Percentiles rank a stretch among this genome's conserved stretches.
These are phyloP conservation scores for Panaeolus cyanescens DNA, from an alignment of 768 basidiomycete genomes.

Conservation along the genomic window DNA sequence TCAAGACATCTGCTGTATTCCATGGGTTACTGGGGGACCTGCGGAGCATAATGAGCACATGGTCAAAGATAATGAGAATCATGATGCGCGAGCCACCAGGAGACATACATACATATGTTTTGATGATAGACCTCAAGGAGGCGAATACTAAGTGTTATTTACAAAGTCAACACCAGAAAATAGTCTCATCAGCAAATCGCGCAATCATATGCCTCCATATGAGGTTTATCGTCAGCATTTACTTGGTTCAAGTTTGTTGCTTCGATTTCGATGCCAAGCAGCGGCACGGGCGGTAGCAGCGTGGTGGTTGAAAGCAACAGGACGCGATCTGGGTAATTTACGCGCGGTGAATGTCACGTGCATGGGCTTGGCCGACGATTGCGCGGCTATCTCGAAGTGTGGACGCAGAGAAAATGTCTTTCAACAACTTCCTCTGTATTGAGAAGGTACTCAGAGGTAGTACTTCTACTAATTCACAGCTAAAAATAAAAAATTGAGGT, in stretches of 20 bases:
- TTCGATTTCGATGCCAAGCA: slow-evolving; percentile 3
- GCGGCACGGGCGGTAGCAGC: neutral
- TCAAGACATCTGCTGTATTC: neutral
- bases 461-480: too few relatives aligned
- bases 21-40: neutral
- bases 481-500: too few relatives aligned
- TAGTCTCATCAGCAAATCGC: neutral
- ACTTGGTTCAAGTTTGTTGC: neutral
- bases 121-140: neutral
- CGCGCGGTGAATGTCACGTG: slow-evolving; percentile 1
- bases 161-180: neutral
- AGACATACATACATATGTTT: neutral
- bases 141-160: neutral
- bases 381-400: neutral
- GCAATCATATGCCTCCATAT: neutral
- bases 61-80: neutral
- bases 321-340: neutral
- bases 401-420: too few relatives aligned
- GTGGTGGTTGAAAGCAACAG: neutral
- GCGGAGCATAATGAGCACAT: neutral
- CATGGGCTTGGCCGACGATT: neutral
- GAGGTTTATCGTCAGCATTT: neutral
- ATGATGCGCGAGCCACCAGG: neutral
- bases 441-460: too few relatives aligned
- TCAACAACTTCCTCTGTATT: too few relatives aligned